Evolutionary conservation across 495 filamentous ascomycete genomes (phyloP).

Genomic region (Aspergillus bridgeri): DNA sequence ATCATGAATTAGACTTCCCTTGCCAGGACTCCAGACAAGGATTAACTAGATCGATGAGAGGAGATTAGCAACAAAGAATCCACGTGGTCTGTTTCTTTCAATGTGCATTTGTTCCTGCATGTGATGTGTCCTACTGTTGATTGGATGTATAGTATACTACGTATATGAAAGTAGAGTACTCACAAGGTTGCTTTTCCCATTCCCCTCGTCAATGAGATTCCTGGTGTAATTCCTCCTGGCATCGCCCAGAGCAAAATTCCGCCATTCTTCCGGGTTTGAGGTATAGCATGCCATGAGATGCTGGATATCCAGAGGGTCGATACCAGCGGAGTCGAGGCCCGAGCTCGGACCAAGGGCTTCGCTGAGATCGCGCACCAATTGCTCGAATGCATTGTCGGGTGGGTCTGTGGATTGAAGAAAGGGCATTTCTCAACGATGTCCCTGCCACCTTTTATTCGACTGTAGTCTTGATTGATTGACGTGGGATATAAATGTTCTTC

Average conservation of each 20-base stretch:
- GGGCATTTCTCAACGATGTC: slow-evolving; percentile 28
- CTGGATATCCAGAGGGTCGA: slow-evolving; percentile 66
- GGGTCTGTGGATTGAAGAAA: slow-evolving; percentile 23
- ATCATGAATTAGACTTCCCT: slow-evolving; percentile 81
- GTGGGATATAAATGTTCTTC: too few relatives aligned
- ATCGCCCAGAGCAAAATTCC: slow-evolving; percentile 65
- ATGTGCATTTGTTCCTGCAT: background rate
- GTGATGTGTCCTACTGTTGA: background rate
- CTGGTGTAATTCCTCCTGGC: slow-evolving; percentile 68
- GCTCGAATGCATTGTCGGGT: slow-evolving; percentile 54
- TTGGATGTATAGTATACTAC: background rate
- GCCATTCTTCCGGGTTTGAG: slow-evolving; percentile 67
- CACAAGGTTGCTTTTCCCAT: slow-evolving; percentile 88
- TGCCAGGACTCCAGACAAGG: slow-evolving; percentile 91
- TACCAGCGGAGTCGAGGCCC: slow-evolving; percentile 73
- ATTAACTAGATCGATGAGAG: slow-evolving; percentile 53
- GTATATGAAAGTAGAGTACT: slow-evolving; percentile 23
- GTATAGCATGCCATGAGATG: slow-evolving; percentile 67
- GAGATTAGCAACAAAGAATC: background rate
- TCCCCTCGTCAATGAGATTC: slow-evolving; percentile 86
- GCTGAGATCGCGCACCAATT: slow-evolving; percentile 69
- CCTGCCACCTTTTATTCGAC: background rate
- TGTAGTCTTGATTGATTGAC: background rate
- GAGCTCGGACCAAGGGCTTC: slow-evolving; percentile 69
- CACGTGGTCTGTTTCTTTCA: background rate